A percentile compares a stretch with the other conserved stretches of the same genome.
phyloP scores from a whole-genome alignment of 1,284 basidiomycete species.

The Ganoderma boninense region DNA sequence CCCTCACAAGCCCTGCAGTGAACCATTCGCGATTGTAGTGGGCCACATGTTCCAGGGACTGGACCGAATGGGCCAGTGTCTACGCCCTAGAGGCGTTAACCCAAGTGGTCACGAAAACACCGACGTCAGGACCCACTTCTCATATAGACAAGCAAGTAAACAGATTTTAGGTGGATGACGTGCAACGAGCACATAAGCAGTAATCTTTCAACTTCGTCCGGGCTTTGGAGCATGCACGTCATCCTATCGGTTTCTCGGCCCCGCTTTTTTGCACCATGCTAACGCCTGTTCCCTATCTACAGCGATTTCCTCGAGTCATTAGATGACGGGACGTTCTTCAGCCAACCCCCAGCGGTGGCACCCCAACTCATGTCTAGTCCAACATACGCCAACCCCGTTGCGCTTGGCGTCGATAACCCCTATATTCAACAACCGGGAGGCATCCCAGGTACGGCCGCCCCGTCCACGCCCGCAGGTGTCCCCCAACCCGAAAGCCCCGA shows the following conservation, averaged over 20 bases:
- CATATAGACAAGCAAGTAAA: too few relatives aligned
- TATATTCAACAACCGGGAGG: slow-evolving; percentile 33
- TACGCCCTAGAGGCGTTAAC: too few relatives aligned
- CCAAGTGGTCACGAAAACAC: too few relatives aligned
- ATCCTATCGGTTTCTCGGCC: background rate
- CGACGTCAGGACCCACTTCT: too few relatives aligned
- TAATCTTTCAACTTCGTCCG: background rate
- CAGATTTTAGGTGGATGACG: too few relatives aligned
- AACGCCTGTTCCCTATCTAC: background rate
- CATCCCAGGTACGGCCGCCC: slow-evolving; percentile 13
- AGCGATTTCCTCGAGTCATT: slow-evolving; percentile 87
- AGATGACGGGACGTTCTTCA: slow-evolving; percentile 77
- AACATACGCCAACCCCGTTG: slow-evolving; percentile 44
- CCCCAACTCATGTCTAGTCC: slow-evolving; percentile 59
- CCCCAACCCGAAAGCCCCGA: slow-evolving; percentile 29
- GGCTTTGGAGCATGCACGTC: background rate
- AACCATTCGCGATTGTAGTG: too few relatives aligned
- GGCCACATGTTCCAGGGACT: too few relatives aligned
- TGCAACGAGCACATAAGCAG: too few relatives aligned
- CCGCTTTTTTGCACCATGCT: background rate
- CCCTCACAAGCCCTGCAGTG: too few relatives aligned
- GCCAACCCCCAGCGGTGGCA: slow-evolving; percentile 56
- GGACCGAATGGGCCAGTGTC: too few relatives aligned
- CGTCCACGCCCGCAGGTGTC: slow-evolving; percentile 19
- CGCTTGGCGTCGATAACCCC: slow-evolving; percentile 40